Conservation (phyloP, 495 filamentous ascomycete species). For the Xylaria flabelliformis region DNA sequence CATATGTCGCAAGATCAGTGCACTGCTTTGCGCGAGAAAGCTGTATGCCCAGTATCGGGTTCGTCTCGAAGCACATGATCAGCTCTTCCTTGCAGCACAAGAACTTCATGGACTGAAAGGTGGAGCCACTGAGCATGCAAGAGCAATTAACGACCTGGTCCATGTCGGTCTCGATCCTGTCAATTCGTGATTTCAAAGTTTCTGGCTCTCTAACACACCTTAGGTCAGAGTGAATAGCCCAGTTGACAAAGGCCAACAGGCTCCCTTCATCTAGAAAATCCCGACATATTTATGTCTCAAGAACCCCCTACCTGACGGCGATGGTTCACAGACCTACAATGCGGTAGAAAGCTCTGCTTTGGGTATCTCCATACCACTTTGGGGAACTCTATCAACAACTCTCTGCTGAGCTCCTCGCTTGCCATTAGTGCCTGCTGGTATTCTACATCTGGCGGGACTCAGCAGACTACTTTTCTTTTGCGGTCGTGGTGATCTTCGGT, state of each 20-base stretch:
- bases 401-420: slow-evolving; percentile 1
- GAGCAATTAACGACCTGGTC: slow-evolving; percentile 9
- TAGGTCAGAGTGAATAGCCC: background rate
- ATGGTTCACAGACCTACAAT: background rate
- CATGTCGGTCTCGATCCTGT: background rate
- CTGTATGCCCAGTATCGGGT: background rate
- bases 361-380: background rate
- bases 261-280: background rate
- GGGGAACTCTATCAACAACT: background rate
- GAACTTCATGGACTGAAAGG: background rate
- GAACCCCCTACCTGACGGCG: background rate
- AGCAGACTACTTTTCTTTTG: background rate
- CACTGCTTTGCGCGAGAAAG: background rate
- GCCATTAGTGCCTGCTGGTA: background rate
- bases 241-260: background rate
- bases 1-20: slow-evolving; percentile 4
- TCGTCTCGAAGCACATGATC: background rate
- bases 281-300: background rate
- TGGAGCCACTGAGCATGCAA: background rate
- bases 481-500: background rate
- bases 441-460: slow-evolving; percentile 1
- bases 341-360: background rate
- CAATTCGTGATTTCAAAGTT: background rate
- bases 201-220: background rate
- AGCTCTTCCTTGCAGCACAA: background rate